phyloP scores from a whole-genome alignment of 352 stramenopile species.

The Globisporangium paroecandrum region DNA sequence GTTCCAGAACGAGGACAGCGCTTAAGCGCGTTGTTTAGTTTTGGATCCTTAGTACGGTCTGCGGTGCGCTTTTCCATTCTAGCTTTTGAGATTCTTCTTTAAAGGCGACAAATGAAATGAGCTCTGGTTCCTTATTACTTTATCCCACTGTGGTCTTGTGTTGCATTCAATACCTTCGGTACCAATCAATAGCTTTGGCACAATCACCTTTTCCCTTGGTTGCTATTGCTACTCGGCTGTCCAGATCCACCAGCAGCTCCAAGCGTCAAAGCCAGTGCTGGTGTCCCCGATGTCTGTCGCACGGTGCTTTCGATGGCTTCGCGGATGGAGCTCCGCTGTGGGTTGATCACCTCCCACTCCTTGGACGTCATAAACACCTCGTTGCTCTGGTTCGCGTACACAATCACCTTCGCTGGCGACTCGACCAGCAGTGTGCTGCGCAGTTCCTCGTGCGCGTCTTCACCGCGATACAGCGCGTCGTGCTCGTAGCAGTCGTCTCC shows the following conservation, averaged over 20 bases:
- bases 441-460: slow-evolving; percentile 18
- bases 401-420: slow-evolving; percentile 51
- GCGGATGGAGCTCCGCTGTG: slow-evolving; percentile 46
- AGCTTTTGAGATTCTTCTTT: slow-evolving; percentile 1
- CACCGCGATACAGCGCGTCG: slow-evolving; percentile 5
- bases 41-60: background rate
- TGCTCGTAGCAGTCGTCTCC: slow-evolving; percentile 36
- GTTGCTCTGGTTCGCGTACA: slow-evolving; percentile 50
- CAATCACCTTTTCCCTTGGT: background rate
- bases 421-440: slow-evolving; percentile 22
- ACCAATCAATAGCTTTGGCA: background rate
- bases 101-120: slow-evolving; percentile 18
- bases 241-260: background rate
- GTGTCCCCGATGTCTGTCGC: background rate
- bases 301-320: slow-evolving; percentile 43
- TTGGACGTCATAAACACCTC: slow-evolving; percentile 61
- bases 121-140: slow-evolving; percentile 17
- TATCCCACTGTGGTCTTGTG: background rate
- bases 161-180: background rate
- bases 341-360: slow-evolving; percentile 69
- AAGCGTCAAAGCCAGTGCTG: background rate
- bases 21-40: slow-evolving; percentile 26
- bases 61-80: background rate
- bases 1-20: slow-evolving; percentile 78
- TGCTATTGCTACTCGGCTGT: background rate